These are phyloP conservation scores for Fusarium domesticum DNA, from an alignment of 2,329 filamentous ascomycete species.

Conservation along the genomic window DNA sequence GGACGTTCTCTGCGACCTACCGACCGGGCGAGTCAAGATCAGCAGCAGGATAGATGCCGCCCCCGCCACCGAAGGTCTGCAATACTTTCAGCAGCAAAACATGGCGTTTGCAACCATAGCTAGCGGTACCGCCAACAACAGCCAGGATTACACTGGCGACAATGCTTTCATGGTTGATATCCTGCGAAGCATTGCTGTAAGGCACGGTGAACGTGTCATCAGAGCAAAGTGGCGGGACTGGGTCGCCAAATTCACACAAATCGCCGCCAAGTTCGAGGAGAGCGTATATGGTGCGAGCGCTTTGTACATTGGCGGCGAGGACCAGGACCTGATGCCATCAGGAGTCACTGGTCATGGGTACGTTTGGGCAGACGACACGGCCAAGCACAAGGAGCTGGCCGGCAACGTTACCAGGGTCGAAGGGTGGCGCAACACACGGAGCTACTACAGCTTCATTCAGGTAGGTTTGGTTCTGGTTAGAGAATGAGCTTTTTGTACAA, in stretches of 20 bases:
- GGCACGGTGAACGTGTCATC: conserved; percentile 86
- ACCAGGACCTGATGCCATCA: conserved; percentile 56
- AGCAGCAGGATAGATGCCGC: conserved; percentile 82
- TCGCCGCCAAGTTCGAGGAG: conserved; percentile 93
- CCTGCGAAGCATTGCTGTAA: conserved; percentile 74
- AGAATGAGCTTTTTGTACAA: background rate
- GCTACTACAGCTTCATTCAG: conserved; percentile 94
- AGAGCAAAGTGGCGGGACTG: conserved; percentile 91
- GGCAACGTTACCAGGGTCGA: conserved; percentile 92
- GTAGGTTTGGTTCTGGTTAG: conserved; percentile 39
- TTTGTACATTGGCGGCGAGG: conserved; percentile 77
- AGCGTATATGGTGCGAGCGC: conserved; percentile 90
- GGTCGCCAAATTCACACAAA: conserved; percentile 89
- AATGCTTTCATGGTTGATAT: conserved; percentile 85
- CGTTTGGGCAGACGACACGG: conserved; percentile 83
- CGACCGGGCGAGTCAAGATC: conserved; percentile 91
- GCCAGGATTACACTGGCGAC: conserved; percentile 77
- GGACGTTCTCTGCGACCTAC: conserved; percentile 92
- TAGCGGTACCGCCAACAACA: conserved; percentile 40
- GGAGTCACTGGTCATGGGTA: conserved; percentile 81
- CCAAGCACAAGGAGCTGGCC: conserved; percentile 80
- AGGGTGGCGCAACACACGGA: conserved; percentile 92
- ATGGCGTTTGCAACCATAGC: conserved; percentile 52
- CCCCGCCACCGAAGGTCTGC: conserved; percentile 75
- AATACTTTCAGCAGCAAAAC: conserved; percentile 84